Evolutionary conservation across 257 asterid genomes (phyloP).

Genomic region (Ligustrum vulgare): DNA sequence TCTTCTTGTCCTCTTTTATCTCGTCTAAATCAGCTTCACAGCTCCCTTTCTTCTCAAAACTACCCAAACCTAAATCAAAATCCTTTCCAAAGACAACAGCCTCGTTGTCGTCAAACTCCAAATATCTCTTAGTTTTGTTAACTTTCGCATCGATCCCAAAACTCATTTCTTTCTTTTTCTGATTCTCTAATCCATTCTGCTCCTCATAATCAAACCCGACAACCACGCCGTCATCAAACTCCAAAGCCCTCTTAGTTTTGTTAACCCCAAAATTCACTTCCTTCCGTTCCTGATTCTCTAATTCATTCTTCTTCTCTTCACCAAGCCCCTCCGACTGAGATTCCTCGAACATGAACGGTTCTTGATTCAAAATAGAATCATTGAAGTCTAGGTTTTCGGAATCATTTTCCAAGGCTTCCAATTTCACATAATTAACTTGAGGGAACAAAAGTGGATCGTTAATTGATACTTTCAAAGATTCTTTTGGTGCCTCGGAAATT

Average conservation of each 20-base stretch:
- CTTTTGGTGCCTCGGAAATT: slow-evolving; percentile 15
- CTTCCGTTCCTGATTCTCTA: slow-evolving; percentile 17
- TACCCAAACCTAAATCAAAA: slow-evolving; percentile 23
- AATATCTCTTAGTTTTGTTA: slow-evolving; percentile 47
- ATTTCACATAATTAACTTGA: slow-evolving; percentile 39
- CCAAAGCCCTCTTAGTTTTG: slow-evolving; percentile 55
- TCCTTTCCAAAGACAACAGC: slow-evolving; percentile 23
- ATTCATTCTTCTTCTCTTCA: slow-evolving; percentile 25
- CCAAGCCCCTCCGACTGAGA: slow-evolving; percentile 34
- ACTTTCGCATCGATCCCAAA: slow-evolving; percentile 22
- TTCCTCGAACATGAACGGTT: slow-evolving; percentile 32
- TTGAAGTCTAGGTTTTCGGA: slow-evolving; percentile 27
- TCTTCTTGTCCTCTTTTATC: slow-evolving; percentile 21
- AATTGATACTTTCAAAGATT: slow-evolving; percentile 15
- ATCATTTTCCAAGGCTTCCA: slow-evolving; percentile 54
- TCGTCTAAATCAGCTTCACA: slow-evolving; percentile 10
- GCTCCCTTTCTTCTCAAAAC: slow-evolving; percentile 9
- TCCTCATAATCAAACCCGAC: slow-evolving; percentile 15
- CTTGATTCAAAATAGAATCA: slow-evolving; percentile 38
- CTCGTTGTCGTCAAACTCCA: slow-evolving; percentile 42
- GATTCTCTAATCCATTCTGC: slow-evolving; percentile 16
- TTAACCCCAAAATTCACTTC: slow-evolving; percentile 22
- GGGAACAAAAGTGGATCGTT: slow-evolving; percentile 43
- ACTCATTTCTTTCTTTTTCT: slow-evolving; percentile 15
- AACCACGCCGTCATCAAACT: slow-evolving; percentile 38